Base-by-base conservation (phyloP, 1,284 basidiomycete genomes). In the Puccinia novopanici region DNA sequence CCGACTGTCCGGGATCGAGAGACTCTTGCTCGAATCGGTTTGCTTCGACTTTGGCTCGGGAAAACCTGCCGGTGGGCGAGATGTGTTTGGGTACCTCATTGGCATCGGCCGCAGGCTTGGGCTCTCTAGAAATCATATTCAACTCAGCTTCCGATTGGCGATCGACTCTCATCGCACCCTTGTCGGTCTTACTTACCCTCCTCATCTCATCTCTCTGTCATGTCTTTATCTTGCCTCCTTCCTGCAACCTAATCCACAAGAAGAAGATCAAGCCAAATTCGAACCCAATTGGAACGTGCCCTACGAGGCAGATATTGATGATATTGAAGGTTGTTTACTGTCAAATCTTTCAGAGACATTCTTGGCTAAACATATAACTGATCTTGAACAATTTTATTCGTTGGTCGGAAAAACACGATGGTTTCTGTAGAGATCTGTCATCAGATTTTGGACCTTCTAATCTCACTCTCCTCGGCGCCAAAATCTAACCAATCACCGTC, bases 1-100 rank as follows among this genome's bases (percentile, higher is more conserved):
- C 82, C 89, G 91, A 40, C 88, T 99, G 5, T 87, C 98, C 34
- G 91, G 91, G 0, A 90, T 98, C 54, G 97, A 99, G 86, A 89
- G 95, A 27, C 87, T 98, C 67, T 91, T 98, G 24, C 88, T 99
- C 27, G 96, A 98, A 86, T 95, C 92, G 0, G 91, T 98, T 73
- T 97, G 93, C 86, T 99, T 98, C 89, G 96, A 97, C 84, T 98
- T 99, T 85, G 82, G 81, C 15, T 67, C 81, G 3, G 81, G 81
- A 40, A 76, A 75, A 48, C 78, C 48, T 3, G 54, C 75, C 17
- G 81, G 72, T 37, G 76, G 76, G 17, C 82, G 81, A 59, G 82
- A 83, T 57, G 67, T 81, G 8, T 94, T 94, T 83, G 91, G 92
- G 0, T 95, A 94, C 85, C 92, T 95, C 50, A 91, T 97, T 17